Evolutionary conservation across 306 rosid genomes (phyloP).

Genomic region (Vigna unguiculata): DNA sequence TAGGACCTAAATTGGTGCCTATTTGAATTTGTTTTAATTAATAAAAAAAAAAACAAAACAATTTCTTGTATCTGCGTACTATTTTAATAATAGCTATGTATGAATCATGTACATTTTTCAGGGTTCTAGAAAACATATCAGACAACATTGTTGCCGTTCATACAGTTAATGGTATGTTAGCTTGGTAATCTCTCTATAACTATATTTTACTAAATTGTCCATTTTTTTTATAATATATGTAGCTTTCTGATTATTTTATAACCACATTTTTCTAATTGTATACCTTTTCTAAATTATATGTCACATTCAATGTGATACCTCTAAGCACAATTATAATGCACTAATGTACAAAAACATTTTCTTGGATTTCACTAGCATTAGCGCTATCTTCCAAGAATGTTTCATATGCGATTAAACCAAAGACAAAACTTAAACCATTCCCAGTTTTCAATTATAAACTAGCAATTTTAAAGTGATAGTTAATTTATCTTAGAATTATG

Average conservation of each 20-base stretch:
- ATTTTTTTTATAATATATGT: neutral
- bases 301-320: too few relatives aligned
- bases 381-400: too few relatives aligned
- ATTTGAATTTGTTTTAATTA: neutral
- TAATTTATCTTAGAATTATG: neutral
- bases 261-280: too few relatives aligned
- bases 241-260: too few relatives aligned
- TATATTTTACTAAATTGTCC: neutral
- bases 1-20: too few relatives aligned
- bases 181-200: neutral
- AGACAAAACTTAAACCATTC: neutral
- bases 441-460: neutral
- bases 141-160: slow-evolving; percentile 51
- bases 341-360: neutral
- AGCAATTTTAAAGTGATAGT: neutral
- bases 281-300: too few relatives aligned
- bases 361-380: too few relatives aligned
- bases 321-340: neutral
- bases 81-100: neutral
- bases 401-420: neutral
- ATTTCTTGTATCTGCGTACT: neutral
- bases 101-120: slow-evolving; percentile 24
- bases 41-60: neutral
- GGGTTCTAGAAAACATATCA: slow-evolving; percentile 61
- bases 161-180: slow-evolving; percentile 47